Base-by-base conservation (phyloP, 108 stramenopile species). In the Hondaea fermentalgiana region DNA sequence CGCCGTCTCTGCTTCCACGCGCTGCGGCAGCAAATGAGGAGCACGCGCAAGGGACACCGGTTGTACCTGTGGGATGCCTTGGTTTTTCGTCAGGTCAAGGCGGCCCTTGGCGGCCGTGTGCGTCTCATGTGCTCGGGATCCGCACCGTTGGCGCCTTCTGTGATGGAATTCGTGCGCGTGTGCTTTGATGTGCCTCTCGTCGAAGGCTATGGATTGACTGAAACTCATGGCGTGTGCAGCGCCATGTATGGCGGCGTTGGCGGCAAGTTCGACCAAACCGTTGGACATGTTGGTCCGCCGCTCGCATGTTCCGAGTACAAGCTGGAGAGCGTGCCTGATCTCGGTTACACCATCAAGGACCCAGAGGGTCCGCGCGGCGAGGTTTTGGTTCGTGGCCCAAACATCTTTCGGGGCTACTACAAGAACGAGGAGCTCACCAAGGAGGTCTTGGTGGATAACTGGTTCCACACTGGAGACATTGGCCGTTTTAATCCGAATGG, bases 31-130 rank as follows among this genome's bases (percentile, higher is more conserved):
- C 76, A 83, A 23, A 83, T 83, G 19, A 12, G 19, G 17, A 83
- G 51, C 76, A 53, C 51, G 45, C 76, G 76, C 25, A 53, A 83
- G 45, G 96, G 96, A 44, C 88, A 92, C 58, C 91, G 89, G 4
- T 97, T 97, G 88, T 91, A 91, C 45, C 60, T 98, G 4, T 99
- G 97, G 93, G 98, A 99, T 92, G 92, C 92, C 28, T 90, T 99
- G 53, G 91, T 99, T 69, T 99, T 99, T 89, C 93, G 93, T 90
- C 97, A 97, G 90, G 95, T 98, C 88, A 96, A 97, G 88, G 94
- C 92, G 29, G 96, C 96, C 14, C 90, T 99, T n/a, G 98, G 98
- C 23, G 97, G 97, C 59, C 92, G 95, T 25, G 72, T 98, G 28
- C 95, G 96, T 14, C 45, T 83, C 49, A 83, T 83, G 76, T 83